phyloP scores from a whole-genome alignment of 2,329 filamentous ascomycete species.

The Venturiaceae sp. region DNA sequence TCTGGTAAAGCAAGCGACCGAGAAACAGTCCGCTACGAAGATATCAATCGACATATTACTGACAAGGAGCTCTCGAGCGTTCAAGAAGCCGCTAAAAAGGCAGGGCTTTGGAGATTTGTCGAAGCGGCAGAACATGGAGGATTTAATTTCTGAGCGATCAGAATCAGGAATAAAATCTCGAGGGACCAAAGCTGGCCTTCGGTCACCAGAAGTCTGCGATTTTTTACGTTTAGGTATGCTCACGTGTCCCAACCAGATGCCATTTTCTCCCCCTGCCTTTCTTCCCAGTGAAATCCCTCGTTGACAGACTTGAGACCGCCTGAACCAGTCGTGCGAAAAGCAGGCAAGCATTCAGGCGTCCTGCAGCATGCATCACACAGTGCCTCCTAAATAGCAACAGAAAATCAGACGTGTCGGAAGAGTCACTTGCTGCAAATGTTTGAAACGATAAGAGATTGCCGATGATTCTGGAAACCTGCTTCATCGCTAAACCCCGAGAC shows the following conservation, averaged over 20 bases:
- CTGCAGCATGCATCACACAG: neutral
- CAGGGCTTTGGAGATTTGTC: conserved; percentile 71
- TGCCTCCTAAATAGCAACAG: no score
- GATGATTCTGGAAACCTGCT: neutral
- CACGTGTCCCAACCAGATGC: no score
- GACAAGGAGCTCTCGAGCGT: conserved; percentile 57
- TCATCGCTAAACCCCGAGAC: no score
- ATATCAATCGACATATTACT: conserved; percentile 66
- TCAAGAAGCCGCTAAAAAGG: conserved; percentile 55
- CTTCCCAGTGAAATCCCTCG: no score
- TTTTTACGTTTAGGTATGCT: no score
- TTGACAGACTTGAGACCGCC: no score
- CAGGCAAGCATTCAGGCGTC: neutral
- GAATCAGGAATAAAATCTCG: no score
- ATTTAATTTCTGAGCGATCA: conserved; percentile 23
- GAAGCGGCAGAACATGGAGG: conserved; percentile 50
- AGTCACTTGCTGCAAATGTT: no score
- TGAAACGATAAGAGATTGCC: neutral
- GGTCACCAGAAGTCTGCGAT: no score
- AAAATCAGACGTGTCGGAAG: no score
- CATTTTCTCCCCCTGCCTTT: no score
- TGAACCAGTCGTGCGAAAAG: neutral
- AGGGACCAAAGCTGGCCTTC: no score
- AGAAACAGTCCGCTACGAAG: conserved; percentile 54
- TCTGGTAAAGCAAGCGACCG: conserved; percentile 18